Evolutionary conservation across 2,329 filamentous ascomycete genomes (phyloP), one percentile per base, ranked within the genome.

Genomic region (Xylaria sp.): DNA sequence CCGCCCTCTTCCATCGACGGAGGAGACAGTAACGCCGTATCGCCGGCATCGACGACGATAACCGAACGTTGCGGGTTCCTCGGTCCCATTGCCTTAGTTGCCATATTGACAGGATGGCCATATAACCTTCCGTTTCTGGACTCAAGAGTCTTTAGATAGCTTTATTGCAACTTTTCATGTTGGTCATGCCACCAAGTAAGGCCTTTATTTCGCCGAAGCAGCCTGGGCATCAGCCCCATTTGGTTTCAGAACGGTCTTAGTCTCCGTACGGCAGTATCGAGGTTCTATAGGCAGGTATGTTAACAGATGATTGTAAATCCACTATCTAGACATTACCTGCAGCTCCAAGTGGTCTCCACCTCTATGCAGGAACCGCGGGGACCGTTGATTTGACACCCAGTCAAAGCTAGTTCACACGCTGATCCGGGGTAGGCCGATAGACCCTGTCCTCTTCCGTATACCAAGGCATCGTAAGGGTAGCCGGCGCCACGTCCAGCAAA

Each of bases 111-210:
- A 48, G 55, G 58, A 34, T 20, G 13, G 28, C 23, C 30, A 25
- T 53, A 62, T 68, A 71, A 71, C 69, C 69, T 71, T 71, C 69
- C 69, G 41, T 57, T 68, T 71, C 59, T 8, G 67, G 69, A 60
- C 39, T 55, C 45, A 46, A 45, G 56, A 48, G 36, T 13, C 50
- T 57, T 32, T 32, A 23, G 25, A 52, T 52, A 18, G 25, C 25
- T 32, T 52, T 53, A 34, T 61, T 50, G 50, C 39, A 48, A 34
- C 10, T 45, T 9, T 52, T 18, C 60, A 10, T 60, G 36, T 30
- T 57, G 58, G 69, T 69, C 67, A 68, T 63, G 63, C 62, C 67
- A 66, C 52, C 61, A 18, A 20, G 32, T 10, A 32, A 50, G 39
- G 25, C 50, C 56, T 43, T 20, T 60, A 69, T 69, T 70, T 70